Base-by-base conservation (phyloP, 176 grass and related monocot species). In the Carex parvula region DNA sequence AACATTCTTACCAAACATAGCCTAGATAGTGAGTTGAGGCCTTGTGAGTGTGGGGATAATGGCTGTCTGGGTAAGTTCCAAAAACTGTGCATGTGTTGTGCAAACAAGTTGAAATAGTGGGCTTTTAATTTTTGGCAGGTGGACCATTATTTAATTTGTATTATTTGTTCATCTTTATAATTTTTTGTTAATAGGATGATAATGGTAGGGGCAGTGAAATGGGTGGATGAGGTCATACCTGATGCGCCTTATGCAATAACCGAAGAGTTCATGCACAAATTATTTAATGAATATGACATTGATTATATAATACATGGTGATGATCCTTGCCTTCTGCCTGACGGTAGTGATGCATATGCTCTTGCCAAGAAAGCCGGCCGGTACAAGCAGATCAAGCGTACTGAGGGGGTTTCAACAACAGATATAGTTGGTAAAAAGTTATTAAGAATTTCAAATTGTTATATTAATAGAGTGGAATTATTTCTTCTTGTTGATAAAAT, bases 261-360 rank as follows among this genome's bases (percentile, higher is more conserved):
- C 17, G 91, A 94, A 90, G 89, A 98, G 29, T 94, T 94, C 84
- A 94, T 94, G 91, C 86, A 98, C 67, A 94, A 94, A 78, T 73
- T 98, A 55, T 98, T 98, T 70, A 89, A 79, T 66, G 91, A 94
- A n/a, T 98, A 98, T 79, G 89, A 90, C 81, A 94, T 94, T 64
- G 95, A 98, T 84, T 98, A 98, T 71, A 98, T 97, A 71, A 97
- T 98, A 85, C 95, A 98, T 89, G 95, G 95, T 22, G 92, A 94
- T 18, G 95, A 98, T 88, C 92, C 95, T 87, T 98, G 92, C 66
- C 85, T 98, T 55, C 90, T 98, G 14, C 92, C 92, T 8, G 95
- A 98, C 80, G 92, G 95, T 76, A 98, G 91, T 61, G 95, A 94
- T 37, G 95, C 92, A 42, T 98, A 94, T 90, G 92, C 95, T 59